Percentiles rank a stretch among this genome's conserved stretches.
Evolutionary conservation across 805 yeast species (phyloP).

Genomic region (Dipodascopsis uninucleata): DNA sequence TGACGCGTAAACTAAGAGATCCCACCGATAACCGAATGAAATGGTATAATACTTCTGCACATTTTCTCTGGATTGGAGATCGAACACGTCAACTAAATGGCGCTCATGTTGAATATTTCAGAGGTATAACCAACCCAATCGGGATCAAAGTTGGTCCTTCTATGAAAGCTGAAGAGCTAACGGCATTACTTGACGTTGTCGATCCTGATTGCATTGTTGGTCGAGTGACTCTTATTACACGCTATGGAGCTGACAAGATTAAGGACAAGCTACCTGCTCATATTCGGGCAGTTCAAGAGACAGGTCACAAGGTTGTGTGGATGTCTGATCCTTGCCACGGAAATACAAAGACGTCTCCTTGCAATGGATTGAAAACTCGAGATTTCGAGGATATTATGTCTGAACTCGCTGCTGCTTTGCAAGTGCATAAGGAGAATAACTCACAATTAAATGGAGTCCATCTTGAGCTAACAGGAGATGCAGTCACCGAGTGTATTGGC

Average conservation of each 20-base stretch:
- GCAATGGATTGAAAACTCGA: constrained; percentile 41
- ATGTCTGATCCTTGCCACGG: constrained; percentile 47
- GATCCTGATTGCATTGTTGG: constrained; percentile 41
- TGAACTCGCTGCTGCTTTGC: constrained; percentile 39
- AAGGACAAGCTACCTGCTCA: constrained; percentile 39
- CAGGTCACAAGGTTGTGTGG: constrained; percentile 44
- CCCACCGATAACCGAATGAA: constrained; percentile 25
- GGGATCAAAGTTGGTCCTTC: constrained; percentile 46
- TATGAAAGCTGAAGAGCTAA: constrained; percentile 40
- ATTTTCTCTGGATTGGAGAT: constrained; percentile 46
- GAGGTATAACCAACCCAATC: constrained; percentile 43
- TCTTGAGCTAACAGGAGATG: constrained; percentile 44
- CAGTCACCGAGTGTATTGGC: constrained; percentile 45
- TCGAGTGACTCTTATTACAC: constrained; percentile 42
- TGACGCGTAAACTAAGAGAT: constrained; percentile 36
- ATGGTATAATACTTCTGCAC: constrained; percentile 44
- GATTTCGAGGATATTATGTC: constrained; percentile 43
- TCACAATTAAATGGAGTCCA: constrained; percentile 42
- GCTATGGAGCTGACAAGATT: constrained; percentile 42
- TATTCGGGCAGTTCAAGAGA: constrained; percentile 38
- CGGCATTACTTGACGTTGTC: constrained; percentile 38
- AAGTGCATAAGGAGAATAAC: constrained; percentile 36
- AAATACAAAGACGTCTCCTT: constrained; percentile 41
- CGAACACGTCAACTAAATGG: constrained; percentile 44
- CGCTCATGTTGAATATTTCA: constrained; percentile 46